A percentile compares a stretch with the other conserved stretches of the same genome.
Conservation (phyloP, 2,329 filamentous ascomycete genomes). For the Botrytis cinerea region DNA sequence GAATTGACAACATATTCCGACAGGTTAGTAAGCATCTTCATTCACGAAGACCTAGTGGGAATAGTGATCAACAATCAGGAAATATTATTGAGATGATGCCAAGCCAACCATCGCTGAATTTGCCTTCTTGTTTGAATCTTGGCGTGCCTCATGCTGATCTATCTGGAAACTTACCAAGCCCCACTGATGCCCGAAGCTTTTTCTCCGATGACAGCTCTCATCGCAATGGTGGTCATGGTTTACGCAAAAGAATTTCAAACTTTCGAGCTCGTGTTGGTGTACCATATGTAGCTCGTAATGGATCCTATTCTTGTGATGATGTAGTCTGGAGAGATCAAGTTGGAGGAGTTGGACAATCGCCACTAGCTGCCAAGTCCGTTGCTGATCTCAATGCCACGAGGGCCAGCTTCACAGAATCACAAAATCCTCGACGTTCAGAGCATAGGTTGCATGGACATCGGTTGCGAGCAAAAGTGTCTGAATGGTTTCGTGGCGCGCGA, state of each 20-base stretch:
- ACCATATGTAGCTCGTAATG: slow-evolving; percentile 34
- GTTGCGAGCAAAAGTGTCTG: slow-evolving; percentile 35
- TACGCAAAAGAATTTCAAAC: slow-evolving; percentile 38
- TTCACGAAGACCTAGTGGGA: slow-evolving; percentile 34
- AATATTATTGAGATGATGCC: slow-evolving; percentile 19
- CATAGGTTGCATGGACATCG: slow-evolving; percentile 29
- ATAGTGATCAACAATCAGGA: slow-evolving; percentile 27
- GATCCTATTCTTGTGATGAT: slow-evolving; percentile 38
- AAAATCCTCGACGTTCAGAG: slow-evolving; percentile 27
- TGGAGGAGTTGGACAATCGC: slow-evolving; percentile 21
- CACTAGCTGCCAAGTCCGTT: slow-evolving; percentile 29
- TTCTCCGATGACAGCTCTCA: slow-evolving; percentile 46
- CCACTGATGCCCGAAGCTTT: slow-evolving; percentile 41
- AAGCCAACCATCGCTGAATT: slow-evolving; percentile 16
- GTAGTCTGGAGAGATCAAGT: slow-evolving; percentile 34
- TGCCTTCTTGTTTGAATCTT: slow-evolving; percentile 25
- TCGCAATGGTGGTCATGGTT: slow-evolving; percentile 28
- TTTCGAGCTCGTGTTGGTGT: slow-evolving; percentile 35
- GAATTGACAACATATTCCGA: slow-evolving; percentile 39
- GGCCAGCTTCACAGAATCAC: slow-evolving; percentile 27
- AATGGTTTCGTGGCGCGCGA: slow-evolving; percentile 38
- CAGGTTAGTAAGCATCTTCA: slow-evolving; percentile 38
- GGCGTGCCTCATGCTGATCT: slow-evolving; percentile 19
- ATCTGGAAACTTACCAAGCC: slow-evolving; percentile 30
- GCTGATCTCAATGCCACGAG: slow-evolving; percentile 32